Percentiles rank a stretch among this genome's conserved stretches.
Evolutionary conservation across 2,329 filamentous ascomycete genomes (phyloP).

Genomic region (Bisporella sp.): DNA sequence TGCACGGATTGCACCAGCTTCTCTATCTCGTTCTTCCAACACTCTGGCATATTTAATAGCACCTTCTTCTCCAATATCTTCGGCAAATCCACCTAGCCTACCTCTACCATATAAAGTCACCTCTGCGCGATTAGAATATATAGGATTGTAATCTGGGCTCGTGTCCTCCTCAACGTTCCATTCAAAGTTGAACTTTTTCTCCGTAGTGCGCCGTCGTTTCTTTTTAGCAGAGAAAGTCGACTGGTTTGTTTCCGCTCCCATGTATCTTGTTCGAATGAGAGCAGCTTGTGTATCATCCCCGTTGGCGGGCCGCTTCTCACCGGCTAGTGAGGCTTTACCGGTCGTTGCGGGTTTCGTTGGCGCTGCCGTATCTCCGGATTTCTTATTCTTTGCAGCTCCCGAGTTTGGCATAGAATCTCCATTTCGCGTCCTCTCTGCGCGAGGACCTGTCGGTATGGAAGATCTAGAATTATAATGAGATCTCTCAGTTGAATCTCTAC

Average conservation of each 20-base stretch:
- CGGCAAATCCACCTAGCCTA: conserved; percentile 57
- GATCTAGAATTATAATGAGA: conserved; percentile 18
- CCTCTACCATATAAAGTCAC: conserved; percentile 65
- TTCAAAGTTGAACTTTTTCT: conserved; percentile 98
- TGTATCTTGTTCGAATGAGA: conserved; percentile 74
- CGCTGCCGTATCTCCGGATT: conserved; percentile 17
- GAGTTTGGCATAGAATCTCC: not conserved
- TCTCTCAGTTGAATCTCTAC: conserved; percentile 6
- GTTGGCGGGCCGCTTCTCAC: conserved; percentile 30
- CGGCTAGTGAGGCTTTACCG: conserved; percentile 26
- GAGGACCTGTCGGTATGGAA: conserved; percentile 63
- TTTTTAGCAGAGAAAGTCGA: conserved; percentile 93
- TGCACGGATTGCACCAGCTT: conserved; percentile 70
- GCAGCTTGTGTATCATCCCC: conserved; percentile 63
- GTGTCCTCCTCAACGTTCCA: conserved; percentile 97
- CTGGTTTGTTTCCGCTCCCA: conserved; percentile 81
- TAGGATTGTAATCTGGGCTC: conserved; percentile 71
- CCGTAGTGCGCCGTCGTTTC: conserved; percentile 85
- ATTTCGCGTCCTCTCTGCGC: conserved; percentile 51
- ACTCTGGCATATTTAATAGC: conserved; percentile 56
- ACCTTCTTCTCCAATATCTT: conserved; percentile 48
- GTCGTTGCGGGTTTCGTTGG: conserved; percentile 23
- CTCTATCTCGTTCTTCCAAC: conserved; percentile 66
- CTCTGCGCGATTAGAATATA: conserved; percentile 64
- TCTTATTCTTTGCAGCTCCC: conserved; percentile 4